phyloP scores from a whole-genome alignment of 768 basidiomycete species.

The Suillus paluster region DNA sequence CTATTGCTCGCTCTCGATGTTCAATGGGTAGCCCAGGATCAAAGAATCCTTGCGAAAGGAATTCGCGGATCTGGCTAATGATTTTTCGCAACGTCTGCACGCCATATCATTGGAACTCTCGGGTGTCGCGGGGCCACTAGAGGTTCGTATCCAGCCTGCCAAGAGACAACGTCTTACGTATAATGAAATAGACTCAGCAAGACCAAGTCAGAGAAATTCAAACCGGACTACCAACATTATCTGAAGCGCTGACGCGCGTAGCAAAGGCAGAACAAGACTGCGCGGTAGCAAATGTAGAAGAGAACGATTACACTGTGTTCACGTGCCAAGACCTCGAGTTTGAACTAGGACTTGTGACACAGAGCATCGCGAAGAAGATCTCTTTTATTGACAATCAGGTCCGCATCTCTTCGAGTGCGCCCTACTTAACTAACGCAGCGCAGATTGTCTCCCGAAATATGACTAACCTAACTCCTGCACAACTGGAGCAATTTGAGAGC shows the following conservation, averaged over 20 bases:
- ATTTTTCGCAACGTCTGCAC: slow-evolving; percentile 71
- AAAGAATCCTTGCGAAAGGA: slow-evolving; percentile 79
- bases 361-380: slow-evolving; percentile 87
- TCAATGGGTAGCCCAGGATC: slow-evolving; percentile 54
- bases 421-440: neutral
- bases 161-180: slow-evolving; percentile 11
- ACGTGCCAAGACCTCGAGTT: slow-evolving; percentile 89
- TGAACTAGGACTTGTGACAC: slow-evolving; percentile 82
- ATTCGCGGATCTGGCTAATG: slow-evolving; percentile 79
- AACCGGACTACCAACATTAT: slow-evolving; percentile 66
- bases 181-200: slow-evolving; percentile 68
- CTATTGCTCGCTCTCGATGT: neutral
- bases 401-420: slow-evolving; percentile 4
- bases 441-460: slow-evolving; percentile 94
- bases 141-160: slow-evolving; percentile 48
- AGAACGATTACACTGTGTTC: slow-evolving; percentile 95
- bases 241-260: slow-evolving; percentile 59
- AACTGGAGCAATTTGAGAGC: slow-evolving; percentile 94
- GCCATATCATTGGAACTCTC: slow-evolving; percentile 73
- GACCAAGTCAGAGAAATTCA: slow-evolving; percentile 65
- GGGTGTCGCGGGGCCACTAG: slow-evolving; percentile 73
- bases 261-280: slow-evolving; percentile 75
- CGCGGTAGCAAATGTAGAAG: slow-evolving; percentile 87
- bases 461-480: slow-evolving; percentile 94
- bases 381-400: slow-evolving; percentile 97